These are phyloP conservation scores for Phialophora chinensis DNA, from an alignment of 2,329 filamentous ascomycete species.

Conservation along the genomic window DNA sequence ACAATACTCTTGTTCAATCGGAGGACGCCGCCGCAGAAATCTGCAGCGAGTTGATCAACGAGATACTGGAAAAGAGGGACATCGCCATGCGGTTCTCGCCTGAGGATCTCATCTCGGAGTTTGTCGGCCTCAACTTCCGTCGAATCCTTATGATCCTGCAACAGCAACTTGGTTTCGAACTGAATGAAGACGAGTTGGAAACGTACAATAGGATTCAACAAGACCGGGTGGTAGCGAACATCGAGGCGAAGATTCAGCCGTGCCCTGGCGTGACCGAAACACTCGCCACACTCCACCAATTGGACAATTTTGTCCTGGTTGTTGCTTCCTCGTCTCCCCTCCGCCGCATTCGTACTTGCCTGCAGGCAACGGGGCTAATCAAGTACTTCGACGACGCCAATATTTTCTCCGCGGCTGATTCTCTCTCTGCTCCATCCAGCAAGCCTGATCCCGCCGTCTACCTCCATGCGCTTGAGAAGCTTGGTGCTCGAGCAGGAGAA, in stretches of 20 bases:
- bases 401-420: slow-evolving; percentile 82
- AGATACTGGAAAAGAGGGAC: slow-evolving; percentile 73
- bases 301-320: slow-evolving; percentile 72
- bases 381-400: slow-evolving; percentile 77
- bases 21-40: slow-evolving; percentile 91
- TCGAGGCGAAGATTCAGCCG: slow-evolving; percentile 69
- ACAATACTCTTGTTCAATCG: slow-evolving; percentile 93
- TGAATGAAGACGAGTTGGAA: slow-evolving; percentile 72
- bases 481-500: slow-evolving; percentile 74
- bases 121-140: slow-evolving; percentile 93
- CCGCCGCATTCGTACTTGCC: slow-evolving; percentile 75
- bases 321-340: slow-evolving; percentile 84
- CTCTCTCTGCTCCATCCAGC: slow-evolving; percentile 77
- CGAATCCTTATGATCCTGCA: slow-evolving; percentile 83
- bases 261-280: slow-evolving; percentile 72
- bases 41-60: slow-evolving; percentile 86
- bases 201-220: slow-evolving; percentile 77
- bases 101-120: slow-evolving; percentile 78
- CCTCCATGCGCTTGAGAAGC: slow-evolving; percentile 73
- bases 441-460: slow-evolving; percentile 94
- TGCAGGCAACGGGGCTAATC: slow-evolving; percentile 79
- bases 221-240: slow-evolving; percentile 80
- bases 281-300: slow-evolving; percentile 67
- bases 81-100: slow-evolving; percentile 76
- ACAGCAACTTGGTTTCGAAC: slow-evolving; percentile 74